Conservation (phyloP, 2,329 filamentous ascomycete genomes). For the Xylaria sp. region DNA sequence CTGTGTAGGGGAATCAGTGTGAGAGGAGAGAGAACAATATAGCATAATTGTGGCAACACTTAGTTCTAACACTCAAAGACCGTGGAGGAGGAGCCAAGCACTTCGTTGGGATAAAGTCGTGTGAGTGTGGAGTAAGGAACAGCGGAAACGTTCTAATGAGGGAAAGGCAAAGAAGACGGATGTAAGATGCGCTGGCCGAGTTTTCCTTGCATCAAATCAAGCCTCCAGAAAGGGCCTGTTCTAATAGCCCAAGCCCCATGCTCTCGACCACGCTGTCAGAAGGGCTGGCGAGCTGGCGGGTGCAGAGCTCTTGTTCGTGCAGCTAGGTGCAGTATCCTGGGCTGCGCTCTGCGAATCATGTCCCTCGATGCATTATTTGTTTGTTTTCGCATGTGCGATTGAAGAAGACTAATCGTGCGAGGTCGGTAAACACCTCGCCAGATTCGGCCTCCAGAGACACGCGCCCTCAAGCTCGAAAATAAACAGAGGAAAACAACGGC, state of each 20-base stretch:
- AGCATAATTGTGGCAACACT: constrained; percentile 38
- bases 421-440: constrained; percentile 24
- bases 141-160: constrained; percentile 37
- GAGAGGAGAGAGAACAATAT: constrained; percentile 18
- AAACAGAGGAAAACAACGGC: constrained; percentile 28
- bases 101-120: constrained; percentile 13
- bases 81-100: constrained; percentile 23
- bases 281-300: constrained; percentile 38
- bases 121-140: constrained; percentile 34
- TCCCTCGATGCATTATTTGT: constrained; percentile 45
- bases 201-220: constrained; percentile 50
- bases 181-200: constrained; percentile 50
- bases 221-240: constrained; percentile 44
- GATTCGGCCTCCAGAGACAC: constrained; percentile 23
- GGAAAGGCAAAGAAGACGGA: constrained; percentile 34
- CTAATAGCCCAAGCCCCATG: constrained; percentile 46
- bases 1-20: neutral
- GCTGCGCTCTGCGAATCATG: constrained; percentile 48
- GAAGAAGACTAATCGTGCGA: constrained; percentile 25
- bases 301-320: constrained; percentile 40
- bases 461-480: constrained; percentile 26
- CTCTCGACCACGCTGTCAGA: constrained; percentile 43
- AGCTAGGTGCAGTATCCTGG: constrained; percentile 46
- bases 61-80: constrained; percentile 27
- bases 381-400: constrained; percentile 40